Evolutionary conservation across 345 rosid genomes (phyloP).

Genomic region (Geranium brycei): DNA sequence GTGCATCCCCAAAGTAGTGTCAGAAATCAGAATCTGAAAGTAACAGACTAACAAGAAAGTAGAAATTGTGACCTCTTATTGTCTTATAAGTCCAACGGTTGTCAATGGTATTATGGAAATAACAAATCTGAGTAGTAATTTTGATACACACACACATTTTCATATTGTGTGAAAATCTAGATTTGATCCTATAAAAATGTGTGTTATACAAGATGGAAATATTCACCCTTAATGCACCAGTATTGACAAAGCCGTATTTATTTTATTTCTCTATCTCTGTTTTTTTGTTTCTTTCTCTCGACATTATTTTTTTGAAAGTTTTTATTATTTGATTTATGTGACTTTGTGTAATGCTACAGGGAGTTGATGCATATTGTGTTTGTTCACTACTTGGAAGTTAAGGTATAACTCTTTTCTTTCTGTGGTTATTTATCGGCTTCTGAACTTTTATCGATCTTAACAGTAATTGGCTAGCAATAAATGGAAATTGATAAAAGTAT

Average conservation of each 20-base stretch:
- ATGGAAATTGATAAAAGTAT: no score
- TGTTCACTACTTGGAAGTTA: constrained; percentile 89
- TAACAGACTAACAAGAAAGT: no score
- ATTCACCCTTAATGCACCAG: background rate
- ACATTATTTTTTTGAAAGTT: background rate
- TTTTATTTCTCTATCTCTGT: background rate
- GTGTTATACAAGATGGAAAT: background rate
- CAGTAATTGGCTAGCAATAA: background rate
- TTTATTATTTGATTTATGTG: constrained; percentile 4
- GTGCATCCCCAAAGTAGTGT: background rate
- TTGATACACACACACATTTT: no score
- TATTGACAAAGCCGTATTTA: background rate
- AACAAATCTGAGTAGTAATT: no score
- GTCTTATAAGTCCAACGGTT: background rate
- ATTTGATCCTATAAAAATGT: no score
- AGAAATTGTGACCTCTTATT: no score
- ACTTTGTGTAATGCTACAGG: constrained; percentile 24
- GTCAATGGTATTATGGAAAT: background rate
- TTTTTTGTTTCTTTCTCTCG: background rate
- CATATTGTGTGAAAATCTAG: background rate
- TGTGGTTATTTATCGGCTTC: background rate
- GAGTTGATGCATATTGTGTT: constrained; percentile 86
- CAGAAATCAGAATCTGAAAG: background rate
- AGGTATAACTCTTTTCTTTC: constrained; percentile 34
- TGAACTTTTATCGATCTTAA: background rate